These are phyloP conservation scores for Candida parachauliodes DNA, from an alignment of 805 yeast genomes.

Conservation along the genomic window DNA sequence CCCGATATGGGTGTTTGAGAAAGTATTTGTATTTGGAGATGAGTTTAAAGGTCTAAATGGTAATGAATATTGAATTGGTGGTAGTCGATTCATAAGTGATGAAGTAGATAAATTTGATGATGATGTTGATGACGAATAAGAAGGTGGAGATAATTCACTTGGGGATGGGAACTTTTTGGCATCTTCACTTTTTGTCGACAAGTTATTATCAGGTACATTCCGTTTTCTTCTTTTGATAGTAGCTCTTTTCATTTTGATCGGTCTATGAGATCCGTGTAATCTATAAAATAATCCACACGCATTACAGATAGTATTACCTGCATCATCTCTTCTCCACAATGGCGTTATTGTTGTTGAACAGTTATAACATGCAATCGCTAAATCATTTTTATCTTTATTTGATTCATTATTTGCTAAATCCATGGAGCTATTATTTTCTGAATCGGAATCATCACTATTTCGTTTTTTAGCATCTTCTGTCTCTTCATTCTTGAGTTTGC, in stretches of 20 bases:
- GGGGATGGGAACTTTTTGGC: background rate
- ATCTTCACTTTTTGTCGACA: background rate
- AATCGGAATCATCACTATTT: background rate
- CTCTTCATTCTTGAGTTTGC: background rate
- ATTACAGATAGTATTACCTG: slow-evolving; percentile 80
- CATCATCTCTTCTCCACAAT: slow-evolving; percentile 78
- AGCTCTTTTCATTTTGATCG: slow-evolving; percentile 67
- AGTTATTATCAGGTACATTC: slow-evolving; percentile 10
- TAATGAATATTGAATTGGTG: slow-evolving; percentile 6
- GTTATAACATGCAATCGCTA: slow-evolving; percentile 76
- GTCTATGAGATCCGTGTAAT: slow-evolving; percentile 74
- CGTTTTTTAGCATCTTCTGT: background rate
- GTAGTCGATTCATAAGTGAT: slow-evolving; percentile 2
- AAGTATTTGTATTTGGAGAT: background rate
- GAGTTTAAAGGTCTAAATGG: background rate
- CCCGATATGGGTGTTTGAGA: slow-evolving; percentile 5
- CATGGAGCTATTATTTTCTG: slow-evolving; percentile 1
- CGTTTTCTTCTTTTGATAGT: slow-evolving; percentile 75
- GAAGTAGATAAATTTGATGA: slow-evolving; percentile 1
- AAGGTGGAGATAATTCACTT: background rate
- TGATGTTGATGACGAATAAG: slow-evolving; percentile 2
- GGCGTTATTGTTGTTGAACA: slow-evolving; percentile 87
- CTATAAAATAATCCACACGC: slow-evolving; percentile 82
- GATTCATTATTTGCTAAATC: too few species aligned
- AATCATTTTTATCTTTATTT: slow-evolving; percentile 19